Evolutionary conservation across 345 rosid genomes (phyloP).

Genomic region (Eucalyptus shirleyi): DNA sequence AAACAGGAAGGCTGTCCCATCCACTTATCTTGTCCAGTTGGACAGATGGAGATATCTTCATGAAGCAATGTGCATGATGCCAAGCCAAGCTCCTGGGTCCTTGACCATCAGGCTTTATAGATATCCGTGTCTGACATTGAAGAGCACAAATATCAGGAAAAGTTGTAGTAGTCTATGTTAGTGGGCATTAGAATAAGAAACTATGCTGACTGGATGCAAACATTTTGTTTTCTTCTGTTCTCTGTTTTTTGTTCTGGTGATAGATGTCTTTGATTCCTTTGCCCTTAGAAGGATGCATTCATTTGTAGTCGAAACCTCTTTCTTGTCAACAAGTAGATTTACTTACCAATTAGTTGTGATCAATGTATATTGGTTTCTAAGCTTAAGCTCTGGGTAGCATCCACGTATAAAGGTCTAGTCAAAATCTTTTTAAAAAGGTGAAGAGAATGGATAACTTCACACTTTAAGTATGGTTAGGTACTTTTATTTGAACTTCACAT

Average conservation of each 20-base stretch:
- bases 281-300: not conserved
- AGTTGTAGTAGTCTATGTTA: not conserved
- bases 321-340: not conserved
- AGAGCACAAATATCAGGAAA: not conserved
- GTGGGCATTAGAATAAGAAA: not conserved
- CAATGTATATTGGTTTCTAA: not conserved
- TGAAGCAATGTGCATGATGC: constrained; percentile 82
- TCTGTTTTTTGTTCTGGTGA: not conserved
- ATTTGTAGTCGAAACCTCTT: not conserved
- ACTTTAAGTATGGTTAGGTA: not conserved
- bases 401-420: not conserved
- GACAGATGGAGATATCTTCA: constrained; percentile 37
- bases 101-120: constrained; percentile 58
- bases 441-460: not conserved
- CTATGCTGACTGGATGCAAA: not conserved
- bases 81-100: constrained; percentile 62
- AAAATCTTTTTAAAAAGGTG: not conserved
- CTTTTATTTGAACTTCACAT: not conserved
- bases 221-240: not conserved
- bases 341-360: not conserved
- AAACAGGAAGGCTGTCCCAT: constrained; percentile 56
- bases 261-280: not conserved
- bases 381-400: not conserved
- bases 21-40: constrained; percentile 61
- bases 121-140: constrained; percentile 54